Evolutionary conservation across 1,139 yeast genomes (phyloP), one percentile per base, ranked within the genome.

Genomic region (Trichomonascaceae sp.): DNA sequence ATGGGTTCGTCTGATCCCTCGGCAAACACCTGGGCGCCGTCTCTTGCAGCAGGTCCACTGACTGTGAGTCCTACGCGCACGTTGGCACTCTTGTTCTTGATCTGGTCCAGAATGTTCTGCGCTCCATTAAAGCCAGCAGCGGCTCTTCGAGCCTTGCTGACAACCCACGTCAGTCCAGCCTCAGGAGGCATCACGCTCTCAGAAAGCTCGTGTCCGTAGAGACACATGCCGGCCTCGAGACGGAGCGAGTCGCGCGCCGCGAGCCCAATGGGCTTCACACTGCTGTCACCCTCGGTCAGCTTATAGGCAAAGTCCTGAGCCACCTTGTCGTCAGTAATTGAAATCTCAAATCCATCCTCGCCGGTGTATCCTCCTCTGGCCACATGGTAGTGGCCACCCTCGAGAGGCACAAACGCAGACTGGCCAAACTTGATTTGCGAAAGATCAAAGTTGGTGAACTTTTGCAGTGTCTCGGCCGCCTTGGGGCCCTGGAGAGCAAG

Each of bases 351-450:
- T 1, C 98, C 98, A 54, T 89, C 98, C 59, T 89, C 98, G 20
- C 98, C 98, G 3, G 98, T 89, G 62, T 89, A 89, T 1, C 98
- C 98, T 17, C 94, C 82, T 58, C 98, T 76, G 6, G 95, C 84
- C 22, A 82, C 68, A 51, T 84, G 93, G 39, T 80, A 53, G 36
- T 51, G 45, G 35, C 51, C 56, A 14, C 66, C 65, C 26, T 60
- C 54, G 17, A 82, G 55, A 30, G 63, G 64, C 32, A 78, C 62
- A 45, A 64, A 70, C 29, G 67, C 68, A 26, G 92, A 69, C 44
- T 72, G 67, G 34, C 97, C 97, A 52, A 89, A 89, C 45, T 69
- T 73, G 41, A 89, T 63, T 38, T 65, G 62, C 16, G 66, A 57
- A 38, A 89, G 64, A 45, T 75, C 72, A 35, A 64, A 65, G 30